Evolutionary conservation across 2,329 filamentous ascomycete genomes (phyloP), one percentile per base, ranked within the genome.

Genomic region (Penicillium palitans): DNA sequence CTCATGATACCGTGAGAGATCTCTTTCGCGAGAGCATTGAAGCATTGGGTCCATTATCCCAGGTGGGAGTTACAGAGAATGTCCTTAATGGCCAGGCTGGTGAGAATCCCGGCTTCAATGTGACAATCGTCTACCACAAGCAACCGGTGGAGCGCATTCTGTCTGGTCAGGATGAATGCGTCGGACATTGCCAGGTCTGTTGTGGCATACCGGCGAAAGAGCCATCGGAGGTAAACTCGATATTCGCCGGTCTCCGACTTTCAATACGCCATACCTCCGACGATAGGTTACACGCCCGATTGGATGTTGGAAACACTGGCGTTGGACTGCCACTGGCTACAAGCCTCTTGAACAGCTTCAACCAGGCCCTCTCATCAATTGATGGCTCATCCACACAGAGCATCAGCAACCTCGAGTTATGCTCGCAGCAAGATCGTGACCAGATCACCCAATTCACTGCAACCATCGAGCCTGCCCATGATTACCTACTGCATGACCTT

Each of bases 401-500:
- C 0, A 52, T 63, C 12, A 53, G 59, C 8, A 46, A 44, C 9
- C 52, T 66, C 2, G 56, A 64, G 3, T 17, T 66, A 9, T 66
- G 62, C 39, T 58, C 61, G 1, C 35, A 35, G 8, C 56, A 63
- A 41, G 58, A 66, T 27, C 57, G 48, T 6, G 33, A 44, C 1
- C 55, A 48, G 24, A 57, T 66, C 13, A n/a, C 49, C 17, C 35
- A 53, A 10, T 58, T 63, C n/a, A 65, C 62, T 5, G 37, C 40
- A 35, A 25, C n/a, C n/a, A 44, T 59, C 19, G 53, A 51, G 2
- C 55, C 60, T 1, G 15, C 49, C 1, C 52, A 60, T 21, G 50
- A 65, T 51, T 48, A 35, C 6, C 42, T 65, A 6, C n/a, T 65
- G 3, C 63, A 65, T 35, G 63, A 64, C 17, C 58, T 65, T 3